Percentiles rank a stretch among this genome's conserved stretches.
phyloP scores from a whole-genome alignment of 139 green algal genomes.

The Zygnema cylindricum region DNA sequence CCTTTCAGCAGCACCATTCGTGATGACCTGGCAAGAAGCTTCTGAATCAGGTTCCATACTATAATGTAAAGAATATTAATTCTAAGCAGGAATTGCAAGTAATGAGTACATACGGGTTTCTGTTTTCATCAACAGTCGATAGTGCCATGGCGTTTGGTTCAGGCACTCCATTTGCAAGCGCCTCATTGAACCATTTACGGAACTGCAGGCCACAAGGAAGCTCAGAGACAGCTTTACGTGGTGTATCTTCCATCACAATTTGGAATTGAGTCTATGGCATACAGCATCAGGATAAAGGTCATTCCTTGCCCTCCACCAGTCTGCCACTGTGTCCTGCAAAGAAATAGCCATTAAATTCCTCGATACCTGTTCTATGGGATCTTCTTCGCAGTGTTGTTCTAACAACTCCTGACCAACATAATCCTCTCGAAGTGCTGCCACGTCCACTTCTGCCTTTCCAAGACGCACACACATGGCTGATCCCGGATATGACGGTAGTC shows the following conservation, averaged over 20 bases:
- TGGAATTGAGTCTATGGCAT: no score
- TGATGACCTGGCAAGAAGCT: slow-evolving; percentile 58
- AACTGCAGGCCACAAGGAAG: slow-evolving; percentile 44
- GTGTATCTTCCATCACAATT: no score
- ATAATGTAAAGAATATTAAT: no score
- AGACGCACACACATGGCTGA: slow-evolving; percentile 66
- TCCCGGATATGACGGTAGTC: slow-evolving; percentile 81
- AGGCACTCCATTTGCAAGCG: slow-evolving; percentile 55
- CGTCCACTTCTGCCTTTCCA: not conserved
- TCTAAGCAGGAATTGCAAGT: no score
- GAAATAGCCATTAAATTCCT: no score
- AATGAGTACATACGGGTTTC: slow-evolving; percentile 59
- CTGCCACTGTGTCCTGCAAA: no score
- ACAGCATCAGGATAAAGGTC: no score
- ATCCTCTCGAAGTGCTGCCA: slow-evolving; percentile 74
- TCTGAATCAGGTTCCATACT: no score
- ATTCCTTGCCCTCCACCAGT: no score
- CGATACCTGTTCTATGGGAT: slow-evolving; percentile 78
- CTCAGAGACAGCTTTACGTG: not conserved
- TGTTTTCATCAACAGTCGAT: slow-evolving; percentile 62
- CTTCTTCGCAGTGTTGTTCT: slow-evolving; percentile 59
- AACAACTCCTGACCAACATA: slow-evolving; percentile 70
- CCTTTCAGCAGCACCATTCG: slow-evolving; percentile 90
- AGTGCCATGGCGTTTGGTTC: slow-evolving; percentile 88
- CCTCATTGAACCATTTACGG: slow-evolving; percentile 73